Conservation (phyloP, 2,329 filamentous ascomycete species). For the Rhinocladiella mackenziei region DNA sequence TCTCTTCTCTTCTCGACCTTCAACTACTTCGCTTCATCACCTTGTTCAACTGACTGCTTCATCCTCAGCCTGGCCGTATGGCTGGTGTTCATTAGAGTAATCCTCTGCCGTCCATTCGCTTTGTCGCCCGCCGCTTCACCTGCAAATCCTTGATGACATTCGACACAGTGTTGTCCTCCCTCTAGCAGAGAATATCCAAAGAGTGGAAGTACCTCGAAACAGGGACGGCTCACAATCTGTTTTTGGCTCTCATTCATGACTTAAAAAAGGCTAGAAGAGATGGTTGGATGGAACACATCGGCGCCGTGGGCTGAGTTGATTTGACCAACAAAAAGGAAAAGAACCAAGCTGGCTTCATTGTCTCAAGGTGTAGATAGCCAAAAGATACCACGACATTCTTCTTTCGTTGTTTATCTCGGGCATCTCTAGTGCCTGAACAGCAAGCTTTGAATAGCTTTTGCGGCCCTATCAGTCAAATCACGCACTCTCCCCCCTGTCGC, state of each 20-base stretch:
- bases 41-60: no score
- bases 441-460: slow-evolving; percentile 6
- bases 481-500: background rate
- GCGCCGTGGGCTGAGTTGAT: slow-evolving; percentile 8
- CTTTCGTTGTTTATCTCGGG: slow-evolving; percentile 25
- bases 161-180: no score
- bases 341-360: slow-evolving; percentile 6
- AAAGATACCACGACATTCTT: slow-evolving; percentile 30
- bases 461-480: background rate
- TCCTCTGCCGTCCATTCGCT: no score
- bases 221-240: background rate
- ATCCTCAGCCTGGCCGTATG: no score
- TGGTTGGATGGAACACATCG: slow-evolving; percentile 3
- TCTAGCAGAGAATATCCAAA: no score
- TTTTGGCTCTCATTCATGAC: background rate
- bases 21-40: no score
- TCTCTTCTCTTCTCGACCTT: no score
- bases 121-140: no score
- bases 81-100: no score
- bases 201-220: background rate
- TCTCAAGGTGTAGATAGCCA: slow-evolving; percentile 30
- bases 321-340: slow-evolving; percentile 5
- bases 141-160: no score
- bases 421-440: slow-evolving; percentile 12
- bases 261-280: slow-evolving; percentile 7